A percentile compares a stretch with the other conserved stretches of the same genome.
These are phyloP conservation scores for Annulohypoxylon bovei DNA, from an alignment of 495 filamentous ascomycete genomes.

Conservation along the genomic window DNA sequence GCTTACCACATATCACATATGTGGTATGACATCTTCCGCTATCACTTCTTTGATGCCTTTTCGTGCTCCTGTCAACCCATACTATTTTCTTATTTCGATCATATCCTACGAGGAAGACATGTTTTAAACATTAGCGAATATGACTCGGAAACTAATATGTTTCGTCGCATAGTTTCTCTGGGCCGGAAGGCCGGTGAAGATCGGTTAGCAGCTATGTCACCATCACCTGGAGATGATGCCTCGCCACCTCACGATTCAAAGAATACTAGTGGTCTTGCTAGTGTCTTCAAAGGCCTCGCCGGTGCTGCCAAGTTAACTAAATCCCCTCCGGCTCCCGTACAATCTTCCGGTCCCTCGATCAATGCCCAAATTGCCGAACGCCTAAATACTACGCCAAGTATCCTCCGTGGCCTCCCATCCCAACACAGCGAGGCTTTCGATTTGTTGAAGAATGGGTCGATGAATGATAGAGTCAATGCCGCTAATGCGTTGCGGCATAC, in stretches of 20 bases:
- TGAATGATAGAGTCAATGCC: conserved; percentile 62
- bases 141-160: conserved; percentile 52
- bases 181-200: conserved; percentile 54
- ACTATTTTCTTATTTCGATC: neutral
- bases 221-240: conserved; percentile 63
- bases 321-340: conserved; percentile 51
- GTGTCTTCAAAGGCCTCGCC: conserved; percentile 66
- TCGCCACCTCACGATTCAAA: conserved; percentile 59
- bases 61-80: conserved; percentile 9
- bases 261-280: conserved; percentile 59
- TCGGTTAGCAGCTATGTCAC: conserved; percentile 61
- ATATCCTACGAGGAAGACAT: conserved; percentile 6
- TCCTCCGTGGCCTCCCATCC: conserved; percentile 49
- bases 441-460: conserved; percentile 57
- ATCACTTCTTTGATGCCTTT: conserved; percentile 12
- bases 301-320: conserved; percentile 55
- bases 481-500: conserved; percentile 64
- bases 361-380: conserved; percentile 49
- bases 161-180: conserved; percentile 56
- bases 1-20: conserved; percentile 14
- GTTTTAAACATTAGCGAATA: conserved; percentile 3
- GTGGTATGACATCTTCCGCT: conserved; percentile 27
- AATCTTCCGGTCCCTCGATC: conserved; percentile 43
- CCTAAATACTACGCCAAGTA: conserved; percentile 40
- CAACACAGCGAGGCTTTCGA: conserved; percentile 57